Percentiles rank a stretch among this genome's conserved stretches.
These are phyloP conservation scores for Fusarium camptoceras DNA, from an alignment of 2,329 filamentous ascomycete species.

Conservation along the genomic window DNA sequence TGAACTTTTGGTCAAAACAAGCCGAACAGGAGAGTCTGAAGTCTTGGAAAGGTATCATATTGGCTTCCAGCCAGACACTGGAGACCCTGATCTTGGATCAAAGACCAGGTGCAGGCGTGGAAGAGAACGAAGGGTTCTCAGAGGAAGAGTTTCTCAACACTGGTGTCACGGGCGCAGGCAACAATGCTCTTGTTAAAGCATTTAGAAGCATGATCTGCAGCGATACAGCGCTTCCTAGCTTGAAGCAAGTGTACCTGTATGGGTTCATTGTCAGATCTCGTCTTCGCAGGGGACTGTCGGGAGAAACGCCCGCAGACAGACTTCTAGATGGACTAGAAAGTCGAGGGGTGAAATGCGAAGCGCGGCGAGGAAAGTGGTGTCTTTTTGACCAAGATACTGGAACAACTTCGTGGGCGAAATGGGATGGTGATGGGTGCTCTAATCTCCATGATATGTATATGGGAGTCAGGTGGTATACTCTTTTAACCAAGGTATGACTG, in stretches of 20 bases:
- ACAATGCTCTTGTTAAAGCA: background rate
- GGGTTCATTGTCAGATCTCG: conserved; percentile 1
- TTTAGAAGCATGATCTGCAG: background rate
- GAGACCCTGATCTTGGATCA: conserved; percentile 33
- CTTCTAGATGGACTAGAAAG: background rate
- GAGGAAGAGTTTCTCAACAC: conserved; percentile 23
- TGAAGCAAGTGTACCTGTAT: conserved; percentile 17
- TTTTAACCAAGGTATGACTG: background rate
- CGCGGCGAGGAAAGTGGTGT: conserved; percentile 15
- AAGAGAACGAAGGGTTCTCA: conserved; percentile 15
- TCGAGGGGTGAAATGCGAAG: background rate
- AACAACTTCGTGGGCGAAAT: conserved; percentile 3
- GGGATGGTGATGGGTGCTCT: conserved; percentile 6
- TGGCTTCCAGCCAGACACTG: background rate
- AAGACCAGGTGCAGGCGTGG: conserved; percentile 9
- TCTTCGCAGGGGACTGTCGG: background rate
- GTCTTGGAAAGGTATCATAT: conserved; percentile 5
- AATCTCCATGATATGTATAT: conserved; percentile 19
- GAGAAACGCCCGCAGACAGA: background rate
- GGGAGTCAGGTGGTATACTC: conserved; percentile 6
- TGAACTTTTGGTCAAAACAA: conserved; percentile 11
- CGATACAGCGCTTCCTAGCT: background rate
- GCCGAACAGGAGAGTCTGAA: conserved; percentile 2
- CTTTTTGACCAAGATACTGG: conserved; percentile 18
- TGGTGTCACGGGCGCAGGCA: background rate